Base-by-base conservation (phyloP, 1,139 yeast species). In the Geotrichum fermentans region DNA sequence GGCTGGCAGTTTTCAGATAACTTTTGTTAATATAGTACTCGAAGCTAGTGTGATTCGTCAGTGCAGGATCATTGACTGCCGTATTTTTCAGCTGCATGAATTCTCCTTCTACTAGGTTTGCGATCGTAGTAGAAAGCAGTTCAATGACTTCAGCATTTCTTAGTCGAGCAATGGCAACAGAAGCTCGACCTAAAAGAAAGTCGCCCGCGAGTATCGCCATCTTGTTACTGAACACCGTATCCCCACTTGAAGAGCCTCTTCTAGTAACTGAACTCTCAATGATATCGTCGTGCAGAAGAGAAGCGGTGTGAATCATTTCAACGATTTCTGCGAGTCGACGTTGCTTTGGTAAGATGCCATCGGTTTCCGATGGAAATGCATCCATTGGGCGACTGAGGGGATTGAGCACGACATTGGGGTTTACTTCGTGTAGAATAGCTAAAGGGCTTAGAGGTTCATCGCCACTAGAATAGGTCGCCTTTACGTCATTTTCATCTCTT, bases 231-330 rank as follows among this genome's bases (percentile, higher is more conserved):
- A 90, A 94, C 7, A 97, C 97, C 55, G 83, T 77, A 67, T 90
- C 90, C 1, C 97, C 97, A 56, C 87, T 80, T 17, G 95, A 95
- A 62, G 87, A 75, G 35, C 96, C 95, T 56, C 98, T 75, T 65
- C 98, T 77, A 24, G 92, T 77, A 61, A 88, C 96, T 0, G 96
- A 83, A 60, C 83, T 79, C 69, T 92, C 99, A 60, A 94, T 90
- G 53, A 92, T 97, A 66, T 92, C 98, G 69, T 92, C 99, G 65
- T 92, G 99, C 48, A 92, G 75, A 55, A 92, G 71, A 11, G 95
- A 84, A 2, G 98, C 97, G 1, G 98, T 92, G 66, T 94, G 98
- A 56, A 92, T 92, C 96, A 92, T 88, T 68, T 92, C 99, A n/a
- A 92, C 96, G 60, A 92, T 90, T 69, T 92, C 98, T 0, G 98